These are phyloP conservation scores for Corallochytrium limacisporum DNA, from an alignment of 78 protist species.

Conservation along the genomic window DNA sequence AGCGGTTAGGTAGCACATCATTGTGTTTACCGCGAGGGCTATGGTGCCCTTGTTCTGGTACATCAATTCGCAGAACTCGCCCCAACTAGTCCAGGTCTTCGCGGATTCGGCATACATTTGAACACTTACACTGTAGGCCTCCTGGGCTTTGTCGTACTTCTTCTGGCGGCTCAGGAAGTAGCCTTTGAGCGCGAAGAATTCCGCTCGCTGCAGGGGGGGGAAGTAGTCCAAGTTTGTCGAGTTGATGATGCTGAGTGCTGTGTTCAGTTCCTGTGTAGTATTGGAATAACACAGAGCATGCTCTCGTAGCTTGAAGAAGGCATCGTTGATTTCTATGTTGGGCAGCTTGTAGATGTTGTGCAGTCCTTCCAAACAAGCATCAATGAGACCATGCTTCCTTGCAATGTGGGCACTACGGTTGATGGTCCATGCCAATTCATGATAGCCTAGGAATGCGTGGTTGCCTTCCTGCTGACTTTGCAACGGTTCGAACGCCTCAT, in stretches of 20 bases:
- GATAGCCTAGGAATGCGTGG: conserved; percentile 3
- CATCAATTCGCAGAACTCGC: no score
- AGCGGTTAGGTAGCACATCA: no score
- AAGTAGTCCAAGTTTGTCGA: conserved; percentile 16
- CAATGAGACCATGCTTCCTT: conserved; percentile 48
- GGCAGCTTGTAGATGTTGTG: conserved; percentile 47
- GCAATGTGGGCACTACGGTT: conserved; percentile 50
- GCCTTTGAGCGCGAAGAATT: conserved; percentile 20
- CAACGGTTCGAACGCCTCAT: background rate
- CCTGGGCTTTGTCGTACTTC: no score
- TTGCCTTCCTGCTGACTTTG: background rate
- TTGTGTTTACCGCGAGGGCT: no score
- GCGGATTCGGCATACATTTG: no score
- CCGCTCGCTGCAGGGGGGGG: conserved; percentile 4
- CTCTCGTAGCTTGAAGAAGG: conserved; percentile 51
- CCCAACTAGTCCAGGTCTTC: no score
- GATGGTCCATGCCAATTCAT: conserved; percentile 50
- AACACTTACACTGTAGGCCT: no score
- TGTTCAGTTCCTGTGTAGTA: background rate
- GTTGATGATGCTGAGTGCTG: conserved; percentile 11
- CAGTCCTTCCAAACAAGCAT: conserved; percentile 41
- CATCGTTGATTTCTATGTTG: conserved; percentile 56
- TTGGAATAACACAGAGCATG: conserved; percentile 54
- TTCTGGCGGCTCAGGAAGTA: no score
- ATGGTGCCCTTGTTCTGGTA: no score